Base-by-base conservation (phyloP, 2,329 filamentous ascomycete genomes). In the Podosphaera xanthii region DNA sequence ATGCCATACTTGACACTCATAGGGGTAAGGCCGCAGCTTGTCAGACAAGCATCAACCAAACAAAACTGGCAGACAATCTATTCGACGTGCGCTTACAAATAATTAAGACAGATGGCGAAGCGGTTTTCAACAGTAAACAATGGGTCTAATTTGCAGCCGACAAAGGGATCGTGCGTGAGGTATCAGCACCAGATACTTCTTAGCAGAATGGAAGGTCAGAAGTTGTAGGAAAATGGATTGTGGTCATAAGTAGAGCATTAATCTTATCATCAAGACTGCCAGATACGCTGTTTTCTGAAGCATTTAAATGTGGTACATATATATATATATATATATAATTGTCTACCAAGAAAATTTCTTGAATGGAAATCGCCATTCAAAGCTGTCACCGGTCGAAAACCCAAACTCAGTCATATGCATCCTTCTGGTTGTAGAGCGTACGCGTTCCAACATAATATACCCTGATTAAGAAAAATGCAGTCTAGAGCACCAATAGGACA, bases 271-370 rank as follows among this genome's bases (percentile, higher is more conserved):
- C 53, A 4, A 35, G 53, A 42, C n/a, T 56, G 14, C 53, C 53
- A 42, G 30, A 56, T 22, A 40, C 34, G 10, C 9, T 31, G 22
- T 56, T 40, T 40, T 56, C 53, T 1, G 36, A 56, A 30, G 53
- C 53, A 30, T 38, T 56, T 5, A n/a, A 14, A 49, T 49, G 46
- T 40, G 10, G 36, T 10, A 40, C 36, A 40, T 40, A 40, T 10
- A 40, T 40, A 6, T 40, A 40, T 10, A 59, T 44, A 58, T 65
- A n/a, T 49, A 33, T 40, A 56, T 10, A 56, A 31, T 40, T 35
- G 36, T 4, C 10, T 56, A 10, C 53, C 53, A 30, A 34, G 53
- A 40, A 56, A 56, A 40, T 56, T 56, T 34, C 35, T 56, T 2
- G 35, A 40, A 7, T 56, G 35, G 35, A 56, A 56, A 42, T 40